Conservation (phyloP, 2,329 filamentous ascomycete species). For the Plectosphaerella sp. region DNA sequence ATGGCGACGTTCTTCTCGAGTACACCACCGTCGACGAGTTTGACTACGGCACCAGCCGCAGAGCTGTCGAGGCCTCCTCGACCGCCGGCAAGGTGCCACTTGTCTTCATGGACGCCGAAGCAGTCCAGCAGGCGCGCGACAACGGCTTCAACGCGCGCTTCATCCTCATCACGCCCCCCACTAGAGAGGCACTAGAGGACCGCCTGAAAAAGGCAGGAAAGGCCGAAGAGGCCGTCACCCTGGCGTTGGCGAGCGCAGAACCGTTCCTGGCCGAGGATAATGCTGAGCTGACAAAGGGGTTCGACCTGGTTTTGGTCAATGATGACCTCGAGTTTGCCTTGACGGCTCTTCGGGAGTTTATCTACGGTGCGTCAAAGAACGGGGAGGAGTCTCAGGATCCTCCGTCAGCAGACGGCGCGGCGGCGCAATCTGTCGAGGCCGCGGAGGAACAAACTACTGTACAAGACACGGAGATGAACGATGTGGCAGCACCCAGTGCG, state of each 20-base stretch:
- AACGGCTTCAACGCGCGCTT: constrained; percentile 52
- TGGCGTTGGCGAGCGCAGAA: constrained; percentile 14
- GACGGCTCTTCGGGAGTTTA: constrained; percentile 5
- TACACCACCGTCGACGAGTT: constrained; percentile 44
- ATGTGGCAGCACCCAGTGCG: background rate
- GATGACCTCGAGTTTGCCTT: constrained; percentile 9
- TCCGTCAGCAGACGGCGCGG: no score
- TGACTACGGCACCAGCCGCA: constrained; percentile 53
- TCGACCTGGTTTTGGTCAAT: constrained; percentile 10
- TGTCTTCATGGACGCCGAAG: constrained; percentile 47
- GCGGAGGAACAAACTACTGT: no score
- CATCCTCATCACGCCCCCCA: constrained; percentile 45
- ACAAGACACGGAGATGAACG: background rate
- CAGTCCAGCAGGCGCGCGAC: constrained; percentile 52
- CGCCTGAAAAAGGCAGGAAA: constrained; percentile 22
- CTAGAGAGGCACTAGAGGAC: constrained; percentile 15
- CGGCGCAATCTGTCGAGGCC: no score
- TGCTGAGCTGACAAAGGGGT: constrained; percentile 4
- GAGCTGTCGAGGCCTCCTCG: constrained; percentile 44
- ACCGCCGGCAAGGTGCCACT: constrained; percentile 57
- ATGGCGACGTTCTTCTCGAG: constrained; percentile 56
- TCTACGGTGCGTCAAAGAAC: constrained; percentile 5
- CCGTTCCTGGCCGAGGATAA: constrained; percentile 17
- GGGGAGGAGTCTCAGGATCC: background rate
- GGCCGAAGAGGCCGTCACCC: constrained; percentile 16